Percentiles rank a stretch among this genome's conserved stretches.
phyloP scores from a whole-genome alignment of 108 stramenopile species.

The Nannochloropsis gaditana region DNA sequence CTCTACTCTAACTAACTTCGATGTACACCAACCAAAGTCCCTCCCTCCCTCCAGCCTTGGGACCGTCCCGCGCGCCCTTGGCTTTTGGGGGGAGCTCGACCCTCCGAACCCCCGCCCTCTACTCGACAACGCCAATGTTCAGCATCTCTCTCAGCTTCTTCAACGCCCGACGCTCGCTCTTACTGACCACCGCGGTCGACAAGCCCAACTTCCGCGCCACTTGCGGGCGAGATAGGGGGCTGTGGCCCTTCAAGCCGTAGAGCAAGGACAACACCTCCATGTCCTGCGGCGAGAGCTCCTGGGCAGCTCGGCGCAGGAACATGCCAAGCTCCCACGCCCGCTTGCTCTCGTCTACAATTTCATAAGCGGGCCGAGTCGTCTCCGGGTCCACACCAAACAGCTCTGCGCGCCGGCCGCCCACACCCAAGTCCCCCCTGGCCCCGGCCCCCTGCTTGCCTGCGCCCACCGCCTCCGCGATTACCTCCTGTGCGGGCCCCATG shows the following conservation, averaged over 20 bases:
- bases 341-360: background rate
- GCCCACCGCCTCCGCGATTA: background rate
- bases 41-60: no score
- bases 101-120: background rate
- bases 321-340: background rate
- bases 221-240: background rate
- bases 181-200: background rate
- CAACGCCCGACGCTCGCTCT: background rate
- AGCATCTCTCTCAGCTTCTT: constrained; percentile 12
- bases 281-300: background rate
- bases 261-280: background rate
- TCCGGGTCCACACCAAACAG: background rate
- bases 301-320: background rate
- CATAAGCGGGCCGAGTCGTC: background rate
- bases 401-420: background rate
- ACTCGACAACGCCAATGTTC: background rate
- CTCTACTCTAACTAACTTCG: no score
- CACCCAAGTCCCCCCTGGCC: background rate
- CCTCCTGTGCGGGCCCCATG: background rate
- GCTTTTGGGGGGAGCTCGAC: no score
- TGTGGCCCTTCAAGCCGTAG: background rate
- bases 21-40: no score
- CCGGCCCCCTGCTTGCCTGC: background rate
- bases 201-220: background rate
- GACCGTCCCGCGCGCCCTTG: no score